Evolutionary conservation across 176 grass and related monocot species (phyloP).

Genomic region (Ananas comosus): DNA sequence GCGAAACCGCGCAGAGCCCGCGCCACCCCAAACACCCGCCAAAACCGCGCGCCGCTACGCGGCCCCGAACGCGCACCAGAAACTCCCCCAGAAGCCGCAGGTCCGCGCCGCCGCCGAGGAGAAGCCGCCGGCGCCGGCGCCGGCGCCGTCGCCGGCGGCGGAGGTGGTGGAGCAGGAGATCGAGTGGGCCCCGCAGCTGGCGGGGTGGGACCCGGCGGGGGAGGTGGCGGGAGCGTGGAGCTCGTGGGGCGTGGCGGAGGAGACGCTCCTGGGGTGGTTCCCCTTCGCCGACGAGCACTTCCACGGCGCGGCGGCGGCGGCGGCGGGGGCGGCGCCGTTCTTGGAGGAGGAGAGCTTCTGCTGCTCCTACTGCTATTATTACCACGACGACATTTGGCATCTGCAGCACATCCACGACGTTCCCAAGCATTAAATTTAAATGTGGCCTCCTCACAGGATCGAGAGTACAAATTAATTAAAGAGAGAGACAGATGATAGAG

Average conservation of each 20-base stretch:
- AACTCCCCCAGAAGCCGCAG: background rate
- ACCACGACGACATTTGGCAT: conserved; percentile 10
- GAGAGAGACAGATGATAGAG: background rate
- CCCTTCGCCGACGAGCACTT: conserved; percentile 12
- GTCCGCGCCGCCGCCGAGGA: background rate
- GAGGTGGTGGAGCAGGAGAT: background rate
- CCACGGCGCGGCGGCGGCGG: background rate
- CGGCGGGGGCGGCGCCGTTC: background rate
- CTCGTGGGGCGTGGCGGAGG: conserved; percentile 1
- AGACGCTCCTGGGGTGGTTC: conserved; percentile 8
- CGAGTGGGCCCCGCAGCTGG: background rate
- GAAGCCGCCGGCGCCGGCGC: background rate
- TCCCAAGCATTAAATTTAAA: background rate
- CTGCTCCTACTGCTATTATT: background rate
- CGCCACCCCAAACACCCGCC: background rate
- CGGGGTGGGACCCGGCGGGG: background rate
- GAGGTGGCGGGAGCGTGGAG: background rate
- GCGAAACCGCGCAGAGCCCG: background rate
- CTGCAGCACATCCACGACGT: conserved; percentile 4
- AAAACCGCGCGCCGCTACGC: background rate
- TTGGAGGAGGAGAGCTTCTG: background rate
- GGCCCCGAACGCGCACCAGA: background rate
- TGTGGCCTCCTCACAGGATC: too few relatives aligned
- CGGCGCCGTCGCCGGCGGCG: too few relatives aligned
- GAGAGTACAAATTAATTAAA: background rate